Conservation (phyloP, 2,329 filamentous ascomycete genomes). For the Fonsecaea pugnacius region DNA sequence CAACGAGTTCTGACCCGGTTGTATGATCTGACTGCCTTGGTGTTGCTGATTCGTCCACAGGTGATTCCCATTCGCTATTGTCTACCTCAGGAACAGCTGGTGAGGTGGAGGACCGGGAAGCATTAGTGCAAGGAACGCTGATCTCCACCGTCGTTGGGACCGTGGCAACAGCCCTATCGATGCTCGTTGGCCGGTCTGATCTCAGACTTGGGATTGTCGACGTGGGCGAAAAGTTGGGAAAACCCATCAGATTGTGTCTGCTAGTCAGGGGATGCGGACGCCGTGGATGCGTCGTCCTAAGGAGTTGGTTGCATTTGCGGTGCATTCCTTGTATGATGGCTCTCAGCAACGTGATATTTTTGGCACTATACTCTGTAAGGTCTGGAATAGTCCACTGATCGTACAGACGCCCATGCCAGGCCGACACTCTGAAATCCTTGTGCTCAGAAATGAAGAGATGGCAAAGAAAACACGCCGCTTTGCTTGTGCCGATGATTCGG, state of each 20-base stretch:
- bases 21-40: neutral
- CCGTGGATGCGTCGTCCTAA: neutral
- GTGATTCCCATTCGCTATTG: neutral
- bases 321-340: conserved; percentile 18
- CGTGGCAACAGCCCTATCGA: neutral
- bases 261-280: conserved; percentile 15
- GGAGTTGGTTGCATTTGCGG: conserved; percentile 2
- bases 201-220: conserved; percentile 8
- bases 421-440: conserved; percentile 24
- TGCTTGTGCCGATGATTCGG: conserved; percentile 35
- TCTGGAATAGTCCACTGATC: conserved; percentile 38
- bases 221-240: conserved; percentile 14
- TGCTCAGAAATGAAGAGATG: conserved; percentile 34
- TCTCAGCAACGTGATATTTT: conserved; percentile 9
- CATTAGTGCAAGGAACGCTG: neutral
- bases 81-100: neutral
- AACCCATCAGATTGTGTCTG: conserved; percentile 18
- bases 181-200: neutral
- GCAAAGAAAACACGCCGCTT: conserved; percentile 38
- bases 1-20: neutral
- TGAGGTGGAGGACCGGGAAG: neutral
- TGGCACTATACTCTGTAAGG: conserved; percentile 24
- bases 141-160: neutral
- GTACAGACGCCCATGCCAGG: conserved; percentile 36
- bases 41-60: neutral